Percentiles rank a stretch among this genome's conserved stretches.
These are phyloP conservation scores for Coelastrella sp. DNA, from an alignment of 139 green algal species.

Conservation along the genomic window DNA sequence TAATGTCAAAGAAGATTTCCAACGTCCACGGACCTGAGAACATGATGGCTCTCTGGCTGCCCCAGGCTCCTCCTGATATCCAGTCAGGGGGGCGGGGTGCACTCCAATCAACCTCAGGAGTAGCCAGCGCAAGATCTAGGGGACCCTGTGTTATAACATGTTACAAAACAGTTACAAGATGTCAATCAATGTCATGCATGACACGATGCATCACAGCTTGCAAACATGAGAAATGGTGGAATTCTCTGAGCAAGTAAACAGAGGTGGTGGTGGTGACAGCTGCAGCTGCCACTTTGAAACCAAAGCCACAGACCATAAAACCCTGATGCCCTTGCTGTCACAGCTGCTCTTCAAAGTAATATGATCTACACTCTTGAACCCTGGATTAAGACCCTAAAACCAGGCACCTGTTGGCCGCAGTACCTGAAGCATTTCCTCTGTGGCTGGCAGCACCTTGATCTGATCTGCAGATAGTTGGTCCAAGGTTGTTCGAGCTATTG, in stretches of 20 bases:
- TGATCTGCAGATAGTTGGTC: slow-evolving; percentile 51
- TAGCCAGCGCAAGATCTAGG: slow-evolving; percentile 49
- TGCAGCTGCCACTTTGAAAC: background rate
- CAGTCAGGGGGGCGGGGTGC: slow-evolving; percentile 41
- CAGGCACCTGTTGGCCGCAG: background rate
- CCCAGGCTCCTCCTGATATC: slow-evolving; percentile 62
- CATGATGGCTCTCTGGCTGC: slow-evolving; percentile 64
- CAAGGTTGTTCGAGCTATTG: slow-evolving; percentile 59
- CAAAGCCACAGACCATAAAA: background rate
- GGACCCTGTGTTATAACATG: background rate
- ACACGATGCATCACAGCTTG: background rate
- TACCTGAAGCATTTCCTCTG: slow-evolving; percentile 55
- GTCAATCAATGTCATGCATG: background rate
- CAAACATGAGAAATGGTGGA: background rate
- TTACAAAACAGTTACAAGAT: too few species aligned
- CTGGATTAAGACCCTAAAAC: background rate
- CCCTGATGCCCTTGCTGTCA: background rate
- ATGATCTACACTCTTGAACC: too few species aligned
- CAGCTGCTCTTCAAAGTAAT: background rate
- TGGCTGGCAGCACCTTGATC: slow-evolving; percentile 55
- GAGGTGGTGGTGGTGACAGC: background rate
- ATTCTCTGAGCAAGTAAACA: background rate
- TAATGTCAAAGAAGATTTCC: background rate
- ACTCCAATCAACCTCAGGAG: slow-evolving; percentile 59
- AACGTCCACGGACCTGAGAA: slow-evolving; percentile 52